Conservation (phyloP, 768 basidiomycete species). For the Lactifluus subvellereus region DNA sequence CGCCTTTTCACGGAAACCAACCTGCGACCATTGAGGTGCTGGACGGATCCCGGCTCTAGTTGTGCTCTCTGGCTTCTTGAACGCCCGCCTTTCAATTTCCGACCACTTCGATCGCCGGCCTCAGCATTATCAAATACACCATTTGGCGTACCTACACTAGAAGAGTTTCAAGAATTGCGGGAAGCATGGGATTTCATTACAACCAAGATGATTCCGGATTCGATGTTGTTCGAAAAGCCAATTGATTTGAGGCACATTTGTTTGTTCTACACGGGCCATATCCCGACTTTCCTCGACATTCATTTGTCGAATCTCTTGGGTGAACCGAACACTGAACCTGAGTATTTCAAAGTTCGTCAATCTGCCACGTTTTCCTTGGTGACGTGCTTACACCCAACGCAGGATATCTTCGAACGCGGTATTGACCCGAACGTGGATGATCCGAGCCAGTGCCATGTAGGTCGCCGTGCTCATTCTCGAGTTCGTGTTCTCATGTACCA, state of each 20-base stretch:
- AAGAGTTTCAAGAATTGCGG: slow-evolving; percentile 85
- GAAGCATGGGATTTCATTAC: slow-evolving; percentile 84
- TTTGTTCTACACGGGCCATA: slow-evolving; percentile 93
- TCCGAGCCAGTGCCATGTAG: slow-evolving; percentile 77
- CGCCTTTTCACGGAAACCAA: slow-evolving; percentile 66
- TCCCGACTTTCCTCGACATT: slow-evolving; percentile 91
- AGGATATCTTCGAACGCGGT: slow-evolving; percentile 86
- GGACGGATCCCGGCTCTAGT: slow-evolving; percentile 64
- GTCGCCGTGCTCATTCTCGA: slow-evolving; percentile 27
- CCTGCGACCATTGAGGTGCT: slow-evolving; percentile 80
- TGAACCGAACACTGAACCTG: slow-evolving; percentile 80
- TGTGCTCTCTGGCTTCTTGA: slow-evolving; percentile 92
- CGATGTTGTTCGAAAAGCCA: slow-evolving; percentile 85
- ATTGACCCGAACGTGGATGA: slow-evolving; percentile 96
- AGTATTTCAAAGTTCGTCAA: slow-evolving; percentile 59
- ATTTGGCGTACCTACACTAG: slow-evolving; percentile 63
- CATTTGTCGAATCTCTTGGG: slow-evolving; percentile 69
- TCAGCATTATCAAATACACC: slow-evolving; percentile 33
- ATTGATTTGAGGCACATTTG: slow-evolving; percentile 94
- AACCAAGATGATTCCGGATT: slow-evolving; percentile 75
- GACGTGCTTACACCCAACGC: slow-evolving; percentile 1
- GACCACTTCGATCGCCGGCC: slow-evolving; percentile 44
- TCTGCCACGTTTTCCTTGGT: not conserved
- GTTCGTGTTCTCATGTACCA: not conserved
- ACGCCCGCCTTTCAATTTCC: slow-evolving; percentile 76